phyloP scores from a whole-genome alignment of 2,329 filamentous ascomycete species.

The Verticillium albo-atrum region DNA sequence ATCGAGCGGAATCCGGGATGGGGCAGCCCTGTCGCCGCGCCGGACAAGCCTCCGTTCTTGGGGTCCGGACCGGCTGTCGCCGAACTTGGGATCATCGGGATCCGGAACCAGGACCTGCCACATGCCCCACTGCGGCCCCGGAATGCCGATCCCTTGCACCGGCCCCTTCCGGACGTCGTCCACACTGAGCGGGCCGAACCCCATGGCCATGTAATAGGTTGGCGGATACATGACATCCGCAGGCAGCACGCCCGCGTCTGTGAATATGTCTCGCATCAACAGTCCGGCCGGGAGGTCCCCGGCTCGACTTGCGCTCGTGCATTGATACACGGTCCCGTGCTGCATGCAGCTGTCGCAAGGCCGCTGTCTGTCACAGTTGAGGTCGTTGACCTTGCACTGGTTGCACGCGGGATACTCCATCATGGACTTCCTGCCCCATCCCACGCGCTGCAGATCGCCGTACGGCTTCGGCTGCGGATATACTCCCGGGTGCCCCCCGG shows the following conservation, averaged over 20 bases:
- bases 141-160: neutral
- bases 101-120: neutral
- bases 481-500: neutral
- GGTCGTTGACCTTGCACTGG: conserved; percentile 1
- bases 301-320: conserved; percentile 4
- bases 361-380: conserved; percentile 28
- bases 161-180: conserved; percentile 11
- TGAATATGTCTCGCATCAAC: neutral
- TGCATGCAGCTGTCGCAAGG: conserved; percentile 30
- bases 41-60: neutral
- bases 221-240: neutral
- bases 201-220: conserved; percentile 28
- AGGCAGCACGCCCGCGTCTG: neutral
- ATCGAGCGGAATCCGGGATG: too few relatives aligned
- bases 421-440: conserved; percentile 1
- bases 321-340: conserved; percentile 5
- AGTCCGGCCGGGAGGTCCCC: neutral
- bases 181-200: conserved; percentile 23
- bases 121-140: conserved; percentile 5
- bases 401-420: conserved; percentile 3
- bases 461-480: neutral
- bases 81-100: neutral
- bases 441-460: conserved; percentile 6
- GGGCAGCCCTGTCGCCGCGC: neutral
- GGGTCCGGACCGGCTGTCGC: neutral